Evolutionary conservation across 352 stramenopile genomes (phyloP).

Genomic region (Globisporangium canariense): DNA sequence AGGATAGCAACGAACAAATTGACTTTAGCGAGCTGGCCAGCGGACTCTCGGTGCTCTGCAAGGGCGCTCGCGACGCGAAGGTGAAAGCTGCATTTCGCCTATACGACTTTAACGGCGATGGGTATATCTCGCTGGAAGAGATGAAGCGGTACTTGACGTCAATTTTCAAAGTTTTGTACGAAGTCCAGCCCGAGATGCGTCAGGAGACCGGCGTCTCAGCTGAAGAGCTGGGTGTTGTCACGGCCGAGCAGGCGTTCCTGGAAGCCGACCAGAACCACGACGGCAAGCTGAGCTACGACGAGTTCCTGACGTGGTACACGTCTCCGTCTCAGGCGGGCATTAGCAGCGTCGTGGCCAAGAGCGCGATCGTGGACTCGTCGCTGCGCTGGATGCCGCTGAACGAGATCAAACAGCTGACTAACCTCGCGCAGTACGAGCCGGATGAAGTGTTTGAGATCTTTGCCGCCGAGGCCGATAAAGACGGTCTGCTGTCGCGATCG

Average conservation of each 20-base stretch:
- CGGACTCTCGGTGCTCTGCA: conserved; percentile 82
- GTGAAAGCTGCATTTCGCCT: conserved; percentile 79
- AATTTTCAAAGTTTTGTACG: conserved; percentile 88
- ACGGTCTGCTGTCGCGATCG: conserved; percentile 65
- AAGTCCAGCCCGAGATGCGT: conserved; percentile 72
- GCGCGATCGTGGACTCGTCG: conserved; percentile 67
- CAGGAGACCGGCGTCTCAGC: conserved; percentile 62
- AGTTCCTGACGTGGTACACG: conserved; percentile 87
- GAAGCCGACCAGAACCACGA: conserved; percentile 80
- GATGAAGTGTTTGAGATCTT: conserved; percentile 89
- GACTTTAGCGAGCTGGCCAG: conserved; percentile 86
- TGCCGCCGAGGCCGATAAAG: conserved; percentile 64
- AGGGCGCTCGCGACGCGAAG: conserved; percentile 75
- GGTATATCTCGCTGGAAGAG: conserved; percentile 81
- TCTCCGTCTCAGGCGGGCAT: conserved; percentile 64
- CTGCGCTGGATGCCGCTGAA: conserved; percentile 82
- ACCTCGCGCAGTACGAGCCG: conserved; percentile 68
- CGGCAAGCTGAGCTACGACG: conserved; percentile 83
- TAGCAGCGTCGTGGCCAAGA: conserved; percentile 66
- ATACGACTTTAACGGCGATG: conserved; percentile 87
- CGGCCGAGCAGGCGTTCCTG: conserved; percentile 79
- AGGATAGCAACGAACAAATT: conserved; percentile 71
- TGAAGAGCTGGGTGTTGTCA: conserved; percentile 75
- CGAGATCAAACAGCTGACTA: conserved; percentile 80
- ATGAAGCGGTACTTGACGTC: conserved; percentile 86